Percentiles rank a stretch among this genome's conserved stretches.
Conservation (phyloP, 805 yeast genomes). For the Saturnispora diversa region DNA sequence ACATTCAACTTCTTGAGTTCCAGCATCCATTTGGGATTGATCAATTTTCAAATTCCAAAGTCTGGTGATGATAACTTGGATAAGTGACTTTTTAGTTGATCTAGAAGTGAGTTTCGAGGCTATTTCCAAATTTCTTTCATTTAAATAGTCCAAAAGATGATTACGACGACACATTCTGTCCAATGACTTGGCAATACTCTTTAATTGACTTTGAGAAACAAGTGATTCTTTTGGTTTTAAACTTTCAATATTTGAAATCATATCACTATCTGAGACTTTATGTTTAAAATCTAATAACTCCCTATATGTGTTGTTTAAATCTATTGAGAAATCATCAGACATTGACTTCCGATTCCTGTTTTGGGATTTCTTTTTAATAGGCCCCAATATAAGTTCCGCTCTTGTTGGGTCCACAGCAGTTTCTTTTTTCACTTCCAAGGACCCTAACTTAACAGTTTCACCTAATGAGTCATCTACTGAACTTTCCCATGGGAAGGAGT, state of each 20-base stretch:
- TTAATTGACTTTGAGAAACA: constrained; percentile 21
- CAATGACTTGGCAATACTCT: constrained; percentile 5
- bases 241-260: constrained; percentile 23
- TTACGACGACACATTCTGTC: constrained; percentile 15
- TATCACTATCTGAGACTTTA: constrained; percentile 19
- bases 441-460: no score
- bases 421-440: no score
- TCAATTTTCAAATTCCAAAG: constrained; percentile 23
- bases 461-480: no score
- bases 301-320: constrained; percentile 25
- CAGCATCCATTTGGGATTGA: constrained; percentile 9
- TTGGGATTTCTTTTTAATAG: constrained; percentile 17
- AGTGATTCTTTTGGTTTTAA: constrained; percentile 20
- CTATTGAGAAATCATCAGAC: constrained; percentile 13
- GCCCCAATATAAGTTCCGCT: constrained; percentile 22
- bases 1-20: constrained; percentile 12
- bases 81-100: constrained; percentile 18
- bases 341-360: constrained; percentile 3
- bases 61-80: constrained; percentile 19
- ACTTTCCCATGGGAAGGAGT: constrained; percentile 13
- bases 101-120: constrained; percentile 4
- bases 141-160: constrained; percentile 16
- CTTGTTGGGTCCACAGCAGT: constrained; percentile 13
- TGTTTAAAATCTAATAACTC: constrained; percentile 26
- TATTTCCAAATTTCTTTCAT: background rate